Evolutionary conservation across 257 asterid genomes (phyloP).

Genomic region (Plectranthus barbatus): DNA sequence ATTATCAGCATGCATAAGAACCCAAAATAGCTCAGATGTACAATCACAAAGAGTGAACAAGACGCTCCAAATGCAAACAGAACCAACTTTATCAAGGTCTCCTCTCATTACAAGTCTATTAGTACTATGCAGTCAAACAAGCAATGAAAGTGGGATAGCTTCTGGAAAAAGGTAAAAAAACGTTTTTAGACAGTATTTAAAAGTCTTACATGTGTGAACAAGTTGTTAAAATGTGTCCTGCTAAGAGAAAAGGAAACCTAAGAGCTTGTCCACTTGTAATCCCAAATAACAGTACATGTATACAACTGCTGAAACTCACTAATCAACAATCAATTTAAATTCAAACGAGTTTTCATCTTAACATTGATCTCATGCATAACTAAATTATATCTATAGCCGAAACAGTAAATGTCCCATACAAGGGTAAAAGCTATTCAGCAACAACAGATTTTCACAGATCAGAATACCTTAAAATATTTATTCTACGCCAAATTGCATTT

Average conservation of each 20-base stretch:
- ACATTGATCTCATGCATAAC: conserved; percentile 9
- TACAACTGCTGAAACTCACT: no score
- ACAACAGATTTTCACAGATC: neutral
- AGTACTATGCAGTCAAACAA: neutral
- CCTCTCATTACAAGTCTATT: neutral
- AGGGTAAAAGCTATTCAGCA: neutral
- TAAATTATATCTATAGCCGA: neutral
- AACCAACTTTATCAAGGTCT: neutral
- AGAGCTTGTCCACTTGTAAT: no score
- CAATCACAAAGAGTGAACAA: neutral
- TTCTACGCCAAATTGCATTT: neutral
- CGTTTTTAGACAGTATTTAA: neutral
- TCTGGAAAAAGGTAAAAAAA: neutral
- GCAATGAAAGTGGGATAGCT: neutral
- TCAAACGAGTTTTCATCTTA: no score
- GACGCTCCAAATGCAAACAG: neutral
- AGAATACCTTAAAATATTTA: neutral
- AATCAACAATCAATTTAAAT: no score
- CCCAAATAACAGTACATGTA: no score
- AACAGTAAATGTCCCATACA: conserved; percentile 1
- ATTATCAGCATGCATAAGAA: neutral
- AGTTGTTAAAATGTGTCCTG: neutral
- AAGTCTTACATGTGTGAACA: neutral
- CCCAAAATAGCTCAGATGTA: conserved; percentile 6
- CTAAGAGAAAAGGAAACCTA: no score